These are phyloP conservation scores for Saccharomycopsis hybrid DNA, from an alignment of 1,139 yeast genomes.

Conservation along the genomic window DNA sequence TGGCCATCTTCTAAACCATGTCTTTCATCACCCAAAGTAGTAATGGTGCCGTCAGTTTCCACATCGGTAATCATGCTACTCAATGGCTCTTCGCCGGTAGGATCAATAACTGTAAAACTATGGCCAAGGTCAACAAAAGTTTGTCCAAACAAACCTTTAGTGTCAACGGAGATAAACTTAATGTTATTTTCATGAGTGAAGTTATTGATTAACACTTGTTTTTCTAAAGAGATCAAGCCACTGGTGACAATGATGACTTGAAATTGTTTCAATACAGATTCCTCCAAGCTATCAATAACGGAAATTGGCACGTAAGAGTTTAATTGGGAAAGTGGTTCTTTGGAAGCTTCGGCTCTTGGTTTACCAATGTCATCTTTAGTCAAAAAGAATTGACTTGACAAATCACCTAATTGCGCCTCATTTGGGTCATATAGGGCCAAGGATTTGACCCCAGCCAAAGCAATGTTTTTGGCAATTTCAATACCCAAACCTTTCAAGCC, in stretches of 20 bases:
- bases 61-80: conserved; percentile 85
- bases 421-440: conserved; percentile 82
- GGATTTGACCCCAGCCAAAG: conserved; percentile 95
- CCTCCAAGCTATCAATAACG: conserved; percentile 48
- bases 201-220: conserved; percentile 68
- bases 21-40: conserved; percentile 85
- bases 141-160: conserved; percentile 83
- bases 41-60: conserved; percentile 83
- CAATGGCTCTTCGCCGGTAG: conserved; percentile 88
- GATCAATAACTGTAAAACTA: conserved; percentile 71
- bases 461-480: conserved; percentile 94
- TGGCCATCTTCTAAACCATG: conserved; percentile 94
- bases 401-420: conserved; percentile 58
- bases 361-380: conserved; percentile 63
- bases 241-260: conserved; percentile 84
- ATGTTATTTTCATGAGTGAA: conserved; percentile 69
- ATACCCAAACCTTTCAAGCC: conserved; percentile 91
- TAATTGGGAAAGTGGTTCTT: conserved; percentile 65
- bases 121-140: conserved; percentile 89
- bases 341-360: conserved; percentile 69
- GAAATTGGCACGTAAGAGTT: conserved; percentile 86
- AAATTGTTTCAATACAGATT: conserved; percentile 47
- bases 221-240: conserved; percentile 53
- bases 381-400: conserved; percentile 86
- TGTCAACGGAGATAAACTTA: conserved; percentile 74